phyloP scores from a whole-genome alignment of 305 asterid species.

The Fraxinus greggii region DNA sequence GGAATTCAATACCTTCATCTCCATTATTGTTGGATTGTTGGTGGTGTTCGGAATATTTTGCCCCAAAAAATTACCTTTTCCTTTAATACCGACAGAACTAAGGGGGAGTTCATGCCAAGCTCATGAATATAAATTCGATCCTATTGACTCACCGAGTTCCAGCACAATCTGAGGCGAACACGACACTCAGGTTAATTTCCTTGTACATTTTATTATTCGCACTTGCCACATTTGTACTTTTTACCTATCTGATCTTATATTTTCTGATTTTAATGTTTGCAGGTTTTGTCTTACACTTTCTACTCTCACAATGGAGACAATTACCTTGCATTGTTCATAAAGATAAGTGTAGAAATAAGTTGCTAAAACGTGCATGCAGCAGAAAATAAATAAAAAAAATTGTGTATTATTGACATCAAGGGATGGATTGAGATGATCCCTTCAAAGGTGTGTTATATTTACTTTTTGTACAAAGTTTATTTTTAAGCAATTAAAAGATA shows the following conservation, averaged over 20 bases:
- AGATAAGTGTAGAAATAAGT: not conserved
- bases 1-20: not conserved
- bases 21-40: not conserved
- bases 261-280: not conserved
- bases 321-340: not conserved
- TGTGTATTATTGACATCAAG: not conserved
- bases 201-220: not conserved
- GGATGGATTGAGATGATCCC: not conserved
- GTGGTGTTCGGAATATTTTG: not conserved
- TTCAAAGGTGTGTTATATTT: slow-evolving; percentile 1
- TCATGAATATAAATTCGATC: not conserved
- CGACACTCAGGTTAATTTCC: not conserved
- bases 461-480: not conserved
- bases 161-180: not conserved
- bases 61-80: not conserved
- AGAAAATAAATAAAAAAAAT: not conserved
- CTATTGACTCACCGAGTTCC: not conserved
- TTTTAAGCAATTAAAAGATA: not conserved
- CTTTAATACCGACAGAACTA: not conserved
- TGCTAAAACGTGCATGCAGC: not conserved
- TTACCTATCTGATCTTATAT: not conserved
- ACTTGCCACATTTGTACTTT: not conserved
- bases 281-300: not conserved
- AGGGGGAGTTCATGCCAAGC: not conserved
- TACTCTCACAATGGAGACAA: not conserved